Conservation (phyloP, 495 filamentous ascomycete genomes). For the Friedmanniomyces endolithicus region DNA sequence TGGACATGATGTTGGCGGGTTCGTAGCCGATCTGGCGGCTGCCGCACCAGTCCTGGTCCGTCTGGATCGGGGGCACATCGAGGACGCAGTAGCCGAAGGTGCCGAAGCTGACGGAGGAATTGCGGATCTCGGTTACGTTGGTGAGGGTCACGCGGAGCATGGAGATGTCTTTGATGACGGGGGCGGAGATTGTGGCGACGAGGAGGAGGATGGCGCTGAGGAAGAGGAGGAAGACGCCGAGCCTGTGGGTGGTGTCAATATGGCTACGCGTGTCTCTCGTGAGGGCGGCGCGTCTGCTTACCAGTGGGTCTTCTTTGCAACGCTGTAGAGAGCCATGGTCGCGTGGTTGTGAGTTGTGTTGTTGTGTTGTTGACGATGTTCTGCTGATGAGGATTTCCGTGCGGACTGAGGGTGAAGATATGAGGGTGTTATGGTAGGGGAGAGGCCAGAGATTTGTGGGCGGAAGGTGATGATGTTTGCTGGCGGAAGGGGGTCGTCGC, state of each 20-base stretch:
- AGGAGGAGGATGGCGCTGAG: conserved; percentile 42
- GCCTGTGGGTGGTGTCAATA: conserved; percentile 6
- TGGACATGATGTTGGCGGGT: conserved; percentile 33
- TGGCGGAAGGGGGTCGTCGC: too few species aligned
- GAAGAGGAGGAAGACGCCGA: conserved; percentile 49
- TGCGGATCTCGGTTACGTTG: conserved; percentile 23
- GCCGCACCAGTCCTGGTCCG: conserved; percentile 35
- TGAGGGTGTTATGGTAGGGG: too few species aligned
- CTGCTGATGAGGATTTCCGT: neutral
- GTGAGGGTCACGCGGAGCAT: conserved; percentile 40
- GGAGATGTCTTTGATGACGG: conserved; percentile 40
- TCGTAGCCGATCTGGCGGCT: conserved; percentile 40
- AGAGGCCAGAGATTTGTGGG: too few species aligned
- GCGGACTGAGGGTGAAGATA: too few species aligned
- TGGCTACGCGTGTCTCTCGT: neutral
- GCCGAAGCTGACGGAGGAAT: conserved; percentile 38
- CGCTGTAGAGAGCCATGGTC: neutral
- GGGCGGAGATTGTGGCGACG: conserved; percentile 46
- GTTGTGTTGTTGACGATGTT: neutral
- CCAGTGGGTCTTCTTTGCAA: neutral
- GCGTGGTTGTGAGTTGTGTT: neutral
- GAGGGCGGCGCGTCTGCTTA: neutral
- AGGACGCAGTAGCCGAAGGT: conserved; percentile 45
- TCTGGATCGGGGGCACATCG: conserved; percentile 22
- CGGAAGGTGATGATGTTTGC: too few species aligned